These are phyloP conservation scores for Rhazya stricta DNA, from an alignment of 257 asterid genomes.

Conservation along the genomic window DNA sequence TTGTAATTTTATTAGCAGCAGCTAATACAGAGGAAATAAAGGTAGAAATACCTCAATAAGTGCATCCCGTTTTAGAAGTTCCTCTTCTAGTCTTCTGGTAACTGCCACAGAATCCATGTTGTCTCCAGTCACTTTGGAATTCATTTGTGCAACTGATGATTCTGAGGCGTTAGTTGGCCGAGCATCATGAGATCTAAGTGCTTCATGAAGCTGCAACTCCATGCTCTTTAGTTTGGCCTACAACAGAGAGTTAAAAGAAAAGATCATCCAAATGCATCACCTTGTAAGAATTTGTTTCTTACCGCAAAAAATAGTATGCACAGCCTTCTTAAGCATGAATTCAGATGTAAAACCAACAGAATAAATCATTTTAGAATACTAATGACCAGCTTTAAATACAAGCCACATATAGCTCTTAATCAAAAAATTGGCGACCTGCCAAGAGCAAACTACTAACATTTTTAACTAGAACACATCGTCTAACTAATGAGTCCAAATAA, in stretches of 20 bases:
- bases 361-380: neutral
- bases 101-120: constrained; percentile 70
- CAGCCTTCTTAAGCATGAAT: neutral
- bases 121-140: constrained; percentile 40
- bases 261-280: constrained; percentile 4
- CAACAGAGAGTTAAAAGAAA: constrained; percentile 11
- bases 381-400: too few species aligned
- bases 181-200: constrained; percentile 44
- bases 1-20: neutral
- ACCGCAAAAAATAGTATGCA: neutral
- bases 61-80: constrained; percentile 89
- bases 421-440: too few species aligned
- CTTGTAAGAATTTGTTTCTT: neutral
- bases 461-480: neutral
- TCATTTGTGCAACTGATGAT: constrained; percentile 38
- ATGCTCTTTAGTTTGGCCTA: constrained; percentile 68
- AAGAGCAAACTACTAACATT: neutral
- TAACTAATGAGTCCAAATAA: neutral
- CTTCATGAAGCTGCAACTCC: constrained; percentile 70
- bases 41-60: constrained; percentile 83
- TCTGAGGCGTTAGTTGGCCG: constrained; percentile 43
- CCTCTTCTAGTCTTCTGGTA: constrained; percentile 91
- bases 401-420: neutral
- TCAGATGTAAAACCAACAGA: neutral
- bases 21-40: neutral